Base-by-base conservation (phyloP, 2,329 filamentous ascomycete species). In the Botrytis tulipae region DNA sequence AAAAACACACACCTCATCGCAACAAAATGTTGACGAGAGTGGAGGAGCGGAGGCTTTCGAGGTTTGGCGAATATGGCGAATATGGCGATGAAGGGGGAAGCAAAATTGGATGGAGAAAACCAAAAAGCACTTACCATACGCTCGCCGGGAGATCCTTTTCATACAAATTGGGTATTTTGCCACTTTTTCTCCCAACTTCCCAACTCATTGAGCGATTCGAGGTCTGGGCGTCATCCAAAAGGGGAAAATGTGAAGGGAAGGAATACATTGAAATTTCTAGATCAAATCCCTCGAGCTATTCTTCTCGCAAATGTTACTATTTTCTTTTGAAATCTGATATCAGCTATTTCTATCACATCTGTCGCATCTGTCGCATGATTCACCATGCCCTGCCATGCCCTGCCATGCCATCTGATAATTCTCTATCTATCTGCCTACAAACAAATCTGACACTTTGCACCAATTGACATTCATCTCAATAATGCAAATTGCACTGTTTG, bases 81-180 rank as follows among this genome's bases (percentile, higher is more conserved):
- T 57, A 35, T 48, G 29, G 44, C n/a, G 12, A 68, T 22, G 65
- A 54, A 54, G n/a, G 62, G 61, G 65, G 8, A 40, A 25, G 32
- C n/a, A 35, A 32, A 67, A 40, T 5, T 18, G 29, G 46, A 22
- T 35, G 22, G 37, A 71, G 22, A 46, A 25, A 32, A 18, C 14
- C 20, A 9, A 44, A 57, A 59, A 72, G 62, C 61, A 42, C 62
- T 68, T 72, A 72, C 61, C 70, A 72, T 46, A n/a, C 37, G 69
- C 57, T 71, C 57, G 42, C 62, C n/a, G 22, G 61, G 29, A 67
- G 48, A 72, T 68, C 70, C 29, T 72, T 66, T 59, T 48, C n/a
- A 54, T 32, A 25, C 22, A 14, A 44, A 67, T 20, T 51, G 44
- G 37, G 37, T 9, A 35, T 57, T 29, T 37, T 67, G 54, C 46